Base-by-base conservation (phyloP, 2,329 filamentous ascomycete genomes). In the Colletotrichum truncatum region DNA sequence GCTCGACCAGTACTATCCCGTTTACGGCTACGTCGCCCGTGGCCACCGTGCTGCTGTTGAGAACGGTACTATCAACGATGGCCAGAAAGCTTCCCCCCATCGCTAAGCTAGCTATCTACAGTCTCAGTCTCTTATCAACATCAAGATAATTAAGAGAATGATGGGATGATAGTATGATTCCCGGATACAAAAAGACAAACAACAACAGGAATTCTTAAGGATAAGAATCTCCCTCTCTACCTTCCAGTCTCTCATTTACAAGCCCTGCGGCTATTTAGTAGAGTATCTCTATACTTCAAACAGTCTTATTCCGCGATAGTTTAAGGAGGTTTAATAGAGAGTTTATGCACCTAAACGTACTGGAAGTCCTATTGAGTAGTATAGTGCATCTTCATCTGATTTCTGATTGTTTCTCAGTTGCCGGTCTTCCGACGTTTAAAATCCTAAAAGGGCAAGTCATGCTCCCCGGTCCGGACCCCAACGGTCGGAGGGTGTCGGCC, bases 1-100 rank as follows among this genome's bases (percentile, higher is more conserved):
- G 76, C 77, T 93, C 53, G 88, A 91, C 73, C 80, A 80, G 77
- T 91, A 90, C 72, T 81, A 87, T 73, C 89, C 90, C 2, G 86
- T 84, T 25, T 92, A 91, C 74, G 89, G 87, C 1, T 83, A 85
- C 73, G 73, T 92, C 55, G 89, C 90, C 21, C 78, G 89, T 56
- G 84, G 80, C 6, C 89, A 92, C 73, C 84, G 81, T 4, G 86
- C 84, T 10, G 88, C 90, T 4, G 78, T 91, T 38, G 71, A 81
- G 58, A 88, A 89, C 49, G 90, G 89, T 1, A 87, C 84, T 0
- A 68, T 91, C 9, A 72, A 84, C 14, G 81, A 85, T 2, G 87
- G 89, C 1, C 84, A 92, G 78, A 79, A 74, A 26, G 30, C 51
- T 3, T 55, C 67, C 4, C 67, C 67, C 25, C 26, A 58, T 21